Conservation (phyloP, 75 land plant species). For the Azolla pinnata region DNA sequence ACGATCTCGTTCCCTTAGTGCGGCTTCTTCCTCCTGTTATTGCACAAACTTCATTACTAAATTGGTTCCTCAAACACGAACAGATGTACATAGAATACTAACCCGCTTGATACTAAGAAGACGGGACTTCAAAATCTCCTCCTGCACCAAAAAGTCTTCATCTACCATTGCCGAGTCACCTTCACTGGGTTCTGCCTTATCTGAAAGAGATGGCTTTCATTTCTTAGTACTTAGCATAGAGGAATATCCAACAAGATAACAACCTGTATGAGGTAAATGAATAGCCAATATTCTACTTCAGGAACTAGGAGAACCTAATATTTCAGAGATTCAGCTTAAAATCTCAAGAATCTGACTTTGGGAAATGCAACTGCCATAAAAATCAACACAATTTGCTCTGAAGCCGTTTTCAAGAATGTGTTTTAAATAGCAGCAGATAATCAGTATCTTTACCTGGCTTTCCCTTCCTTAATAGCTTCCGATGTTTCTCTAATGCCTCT, state of each 20-base stretch:
- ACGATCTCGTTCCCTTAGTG: conserved; percentile 68
- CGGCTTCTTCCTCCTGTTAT: conserved; percentile 74
- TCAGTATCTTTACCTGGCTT: conserved; percentile 43
- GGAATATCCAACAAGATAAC: too few relatives aligned
- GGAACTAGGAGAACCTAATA: too few relatives aligned
- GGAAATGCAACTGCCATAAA: too few relatives aligned
- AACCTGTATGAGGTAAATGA: too few relatives aligned
- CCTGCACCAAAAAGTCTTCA: conserved; percentile 67
- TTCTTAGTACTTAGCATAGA: too few relatives aligned
- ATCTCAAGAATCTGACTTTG: too few relatives aligned
- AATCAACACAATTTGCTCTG: too few relatives aligned
- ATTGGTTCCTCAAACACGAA: conserved; percentile 7
- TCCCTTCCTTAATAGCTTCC: conserved; percentile 66
- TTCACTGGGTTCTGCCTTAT: conserved; percentile 59
- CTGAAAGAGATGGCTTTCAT: too few relatives aligned
- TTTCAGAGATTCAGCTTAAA: too few relatives aligned
- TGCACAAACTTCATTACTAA: too few relatives aligned
- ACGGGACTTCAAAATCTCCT: conserved; percentile 82
- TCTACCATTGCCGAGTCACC: conserved; percentile 49
- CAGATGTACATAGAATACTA: conserved; percentile 13
- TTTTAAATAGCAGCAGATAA: not conserved
- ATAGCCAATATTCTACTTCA: too few relatives aligned
- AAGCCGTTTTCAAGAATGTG: too few relatives aligned
- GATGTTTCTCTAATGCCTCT: conserved; percentile 65
- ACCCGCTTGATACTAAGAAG: conserved; percentile 81